Evolutionary conservation across 1,139 yeast species (phyloP), one percentile per base, ranked within the genome.

Genomic region (Pichia sp.): DNA sequence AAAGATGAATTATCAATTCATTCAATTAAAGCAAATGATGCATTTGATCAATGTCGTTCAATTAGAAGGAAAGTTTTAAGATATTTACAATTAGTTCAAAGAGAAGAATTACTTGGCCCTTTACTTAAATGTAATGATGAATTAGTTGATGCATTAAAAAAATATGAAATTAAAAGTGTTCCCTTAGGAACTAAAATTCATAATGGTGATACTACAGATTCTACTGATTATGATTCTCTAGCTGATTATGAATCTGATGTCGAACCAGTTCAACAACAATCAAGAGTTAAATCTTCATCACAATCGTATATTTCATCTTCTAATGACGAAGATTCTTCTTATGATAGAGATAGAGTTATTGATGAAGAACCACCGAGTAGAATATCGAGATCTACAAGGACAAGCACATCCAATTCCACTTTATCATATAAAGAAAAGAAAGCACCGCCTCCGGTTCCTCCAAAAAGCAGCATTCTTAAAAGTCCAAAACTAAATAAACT

Each of bases 111-210:
- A 53, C 67, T 92, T 55, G 97, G 97, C 8, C 76, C 90, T 42
- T 71, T 92, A 54, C 78, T 92, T 49, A 83, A 78, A 52, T 95
- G 96, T 41, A 92, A 92, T 61, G 98, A 92, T 57, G 90, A 84
- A 58, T 73, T 92, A 51, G 95, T 92, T 10, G 69, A 69, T 5
- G 82, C 89, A 0, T 72, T 92, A 57, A 78, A 81, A 55, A 66
- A 70, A 49, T 89, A 80, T 61, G 96, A 90, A 51, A 72, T 74
- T 44, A 61, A 62, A 56, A 71, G 82, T 51, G 72, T 73, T 43
- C 76, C 77, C 4, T 36, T 47, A 7, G 69, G 66, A 39, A 34
- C 45, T 8, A 44, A 38, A 11, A 33, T 37, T 10, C 12, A 20
- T 10, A 34, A 43, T 30, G 70, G 62, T 26, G 65, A 62, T 24